Evolutionary conservation across 176 grass and related monocot species (phyloP), one percentile per base, ranked within the genome.

Genomic region (Triticum urartu): DNA sequence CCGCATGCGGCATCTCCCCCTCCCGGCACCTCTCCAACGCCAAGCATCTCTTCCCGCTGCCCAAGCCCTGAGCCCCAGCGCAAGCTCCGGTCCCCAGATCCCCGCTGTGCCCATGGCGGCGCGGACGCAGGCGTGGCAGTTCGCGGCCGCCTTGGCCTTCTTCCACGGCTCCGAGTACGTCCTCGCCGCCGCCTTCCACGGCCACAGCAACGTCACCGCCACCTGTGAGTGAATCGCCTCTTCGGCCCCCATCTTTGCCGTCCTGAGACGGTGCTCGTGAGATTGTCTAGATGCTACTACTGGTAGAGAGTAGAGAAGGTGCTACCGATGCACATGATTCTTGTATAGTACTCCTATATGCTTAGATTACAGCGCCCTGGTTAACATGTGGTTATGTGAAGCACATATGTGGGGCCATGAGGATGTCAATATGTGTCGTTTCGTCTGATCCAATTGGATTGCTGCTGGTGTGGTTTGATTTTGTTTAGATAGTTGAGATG

Each of bases 131-230:
- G 58, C 93, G 69, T 92, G 84, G 78, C 89, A 83, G 89, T 99
- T 96, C 63, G 68, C 91, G 15, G 79, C 79, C 21, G 84, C 88
- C 28, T 34, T 98, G 32, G 28, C 83, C 59, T 87, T 96, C 88
- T 96, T 99, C 90, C 97, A 99, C 83, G 83, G 77, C 80, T 99
- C 90, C 45, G 97, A 99, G 75, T 96, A 90, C 77, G 40, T 89
- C 65, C 97, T 99, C 42, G 92, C 94, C 42, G 54, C 74, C 77
- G 38, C 45, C 77, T 94, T 90, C 87, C 96, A 98, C 61, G 90
- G 92, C 75, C 88, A 83, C 59, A 68, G 81, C 84, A 92, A 86
- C 77, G 92, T 91, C 80, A 92, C 91, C 52, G 67, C 91, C 54
- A 89, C 86, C 0, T 95, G 93, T 98, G 79, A 94, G 93, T 76